Base-by-base conservation (phyloP, 2,329 filamentous ascomycete species). In the Venturia effusa region DNA sequence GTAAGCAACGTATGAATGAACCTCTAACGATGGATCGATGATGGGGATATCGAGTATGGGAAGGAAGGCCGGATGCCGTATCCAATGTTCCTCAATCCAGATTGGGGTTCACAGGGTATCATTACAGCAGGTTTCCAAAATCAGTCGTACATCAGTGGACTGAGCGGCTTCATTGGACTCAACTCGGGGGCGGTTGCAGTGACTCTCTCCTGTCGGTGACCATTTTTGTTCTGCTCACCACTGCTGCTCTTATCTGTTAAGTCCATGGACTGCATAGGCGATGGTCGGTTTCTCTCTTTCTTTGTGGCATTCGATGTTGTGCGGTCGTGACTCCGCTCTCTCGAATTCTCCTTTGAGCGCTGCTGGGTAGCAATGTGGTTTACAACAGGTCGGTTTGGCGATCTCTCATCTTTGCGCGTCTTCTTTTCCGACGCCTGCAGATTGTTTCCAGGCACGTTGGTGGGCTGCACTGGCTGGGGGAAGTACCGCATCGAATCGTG, bases 121-220 rank as follows among this genome's bases (percentile, higher is more conserved):
- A 10, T 55, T 22, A 55, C 48, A 55, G 48, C 11, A 13, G 48
- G 48, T 32, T 55, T 55, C 48, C 45, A 55, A 55, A 32, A 55
- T 55, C 48, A 55, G 17, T 55, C 57, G 19, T 55, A 55, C 48
- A 32, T 55, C 48, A 62, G 15, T 27, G 60, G 60, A 32, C 60
- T 62, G n/a, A 64, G 48, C 24, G 63, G 63, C 63, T 64, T 48
- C 59, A 64, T 48, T 24, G 63, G 63, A n/a, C 51, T 32, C 59
- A 64, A 22, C 22, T 64, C 62, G 19, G 62, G 54, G 24, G 57
- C 54, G 11, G 11, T 40, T 15, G 37, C 22, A 13, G n/a, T 43
- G 10, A 34, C 60, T 45, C 41, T 43, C 41, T 62, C 39, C 17
- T 15, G n/a, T 43, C 17, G 13, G 27, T 59, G 10, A 13, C 32